phyloP scores from a whole-genome alignment of 495 filamentous ascomycete genomes.

The Aspergillus heteromorphus region DNA sequence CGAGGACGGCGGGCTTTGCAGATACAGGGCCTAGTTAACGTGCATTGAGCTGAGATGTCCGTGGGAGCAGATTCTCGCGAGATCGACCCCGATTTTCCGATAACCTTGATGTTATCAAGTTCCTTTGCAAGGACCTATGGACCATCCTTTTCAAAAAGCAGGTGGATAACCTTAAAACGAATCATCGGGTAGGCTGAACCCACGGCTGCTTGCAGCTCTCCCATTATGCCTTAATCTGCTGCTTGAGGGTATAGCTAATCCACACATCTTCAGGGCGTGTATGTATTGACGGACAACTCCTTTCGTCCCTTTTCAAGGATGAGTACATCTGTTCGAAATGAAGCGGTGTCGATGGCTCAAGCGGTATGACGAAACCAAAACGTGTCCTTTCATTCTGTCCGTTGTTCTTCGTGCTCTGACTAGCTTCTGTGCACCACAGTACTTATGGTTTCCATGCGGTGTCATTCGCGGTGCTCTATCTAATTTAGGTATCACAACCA shows the following conservation, averaged over 20 bases:
- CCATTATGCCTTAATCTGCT: background rate
- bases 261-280: conserved; percentile 62
- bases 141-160: conserved; percentile 90
- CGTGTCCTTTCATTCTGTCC: background rate
- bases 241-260: background rate
- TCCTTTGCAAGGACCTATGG: conserved; percentile 97
- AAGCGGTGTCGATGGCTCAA: conserved; percentile 68
- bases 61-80: conserved; percentile 66
- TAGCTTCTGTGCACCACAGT: conserved; percentile 41
- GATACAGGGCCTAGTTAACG: background rate
- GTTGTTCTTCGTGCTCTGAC: conserved; percentile 11
- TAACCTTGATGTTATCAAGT: conserved; percentile 90
- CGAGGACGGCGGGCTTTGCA: background rate
- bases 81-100: conserved; percentile 83
- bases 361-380: conserved; percentile 56
- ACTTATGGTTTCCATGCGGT: conserved; percentile 91
- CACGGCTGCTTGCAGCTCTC: background rate
- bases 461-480: conserved; percentile 83
- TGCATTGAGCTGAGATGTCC: background rate
- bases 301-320: conserved; percentile 87
- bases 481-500: conserved; percentile 84
- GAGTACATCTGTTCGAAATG: conserved; percentile 68
- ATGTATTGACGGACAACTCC: conserved; percentile 88
- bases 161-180: conserved; percentile 97
- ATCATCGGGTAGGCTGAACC: conserved; percentile 64